Evolutionary conservation across 176 grass and related monocot species (phyloP), one percentile per base, ranked within the genome.

Genomic region (Juncus effusus): DNA sequence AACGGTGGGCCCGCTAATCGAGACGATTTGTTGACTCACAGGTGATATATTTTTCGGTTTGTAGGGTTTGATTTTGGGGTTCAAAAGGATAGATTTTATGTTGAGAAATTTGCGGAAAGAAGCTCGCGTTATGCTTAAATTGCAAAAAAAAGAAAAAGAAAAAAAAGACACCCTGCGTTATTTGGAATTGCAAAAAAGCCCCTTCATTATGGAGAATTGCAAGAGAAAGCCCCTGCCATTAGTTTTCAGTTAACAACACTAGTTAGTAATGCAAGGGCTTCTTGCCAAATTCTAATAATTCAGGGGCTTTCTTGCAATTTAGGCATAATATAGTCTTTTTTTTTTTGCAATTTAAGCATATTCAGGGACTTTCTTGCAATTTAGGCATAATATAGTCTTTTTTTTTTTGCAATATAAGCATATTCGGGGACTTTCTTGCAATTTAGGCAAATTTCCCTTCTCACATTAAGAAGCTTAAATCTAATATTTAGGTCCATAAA

Each of bases 11-110:
- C 94, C 65, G 89, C 82, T 60, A 99, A 86, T 52, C 61, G 85
- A 50, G 94, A 99, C 86, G 94, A 93, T 87, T 85, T 99, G 84
- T 88, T 99, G 62, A 93, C 88, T 77, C 94, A 99, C 59, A 93
- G 85, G 85, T 99, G 78, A 54, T n/a, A 8, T 12, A 38, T 65
- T 28, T 2, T 65, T 65, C n/a, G n/a, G 12, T 65, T 10, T 11
- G n/a, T 50, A 65, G 40, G 14, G 3, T 9, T 16, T 12, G 0
- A 12, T 6, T n/a, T 37, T 47, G 62, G 62, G 1, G 49, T 16
- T 16, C 10, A 13, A 54, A 38, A 54, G 39, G 49, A 54, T 2
- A 39, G n/a, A 54, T 39, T 55, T 13, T 8, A n/a, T 40, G 19
- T 28, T 28, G 19, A 28, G 19, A 28, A 28, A 0, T 28, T 28